Evolutionary conservation across 2,329 filamentous ascomycete species (phyloP), one percentile per base, ranked within the genome.

Genomic region (Fusarium succisae): DNA sequence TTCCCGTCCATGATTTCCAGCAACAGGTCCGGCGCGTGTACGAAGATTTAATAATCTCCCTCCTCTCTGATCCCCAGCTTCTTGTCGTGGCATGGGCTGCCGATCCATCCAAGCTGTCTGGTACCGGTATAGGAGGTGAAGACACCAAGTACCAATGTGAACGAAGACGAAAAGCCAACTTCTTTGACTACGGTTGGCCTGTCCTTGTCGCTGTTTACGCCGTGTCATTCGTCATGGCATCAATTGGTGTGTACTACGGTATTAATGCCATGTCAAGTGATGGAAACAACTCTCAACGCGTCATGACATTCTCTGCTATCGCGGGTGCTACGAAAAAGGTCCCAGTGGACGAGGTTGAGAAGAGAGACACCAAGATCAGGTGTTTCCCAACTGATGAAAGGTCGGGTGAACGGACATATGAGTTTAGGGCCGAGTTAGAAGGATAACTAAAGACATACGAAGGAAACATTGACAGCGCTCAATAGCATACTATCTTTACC

Each of bases 41-140:
- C 9, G 75, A 77, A 20, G 69, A 77, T 1, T 32, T 76, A 0
- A 64, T 77, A 2, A 56, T 77, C 13, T 77, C 75, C 5, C 38
- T 77, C 2, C 57, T 77, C 2, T 76, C 73, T 1, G 72, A 77
- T 6, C 65, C 59, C 1, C 75, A 77, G n/a, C 63, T 77, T 2
- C 59, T 77, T 3, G 73, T 53, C 3, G 75, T 77, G 1, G 72
- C 75, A 4, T 77, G 75, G 75, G 75, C 75, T 28, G 48, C 54
- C 4, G 47, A 77, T 11, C 48, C 75, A 0, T 66, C 70, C 5
- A 66, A 65, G 37, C 24, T 66, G 11, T 72, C 75, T 2, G 70
- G 69, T 6, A 62, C 69, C 1, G 60, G 48, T 0, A 32, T 56
- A 0, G 69, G 66, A 1, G 56, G 61, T 0, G 59, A 64, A 14